phyloP scores from a whole-genome alignment of 1,139 yeast genomes.

The Magnusiomyces sp. region DNA sequence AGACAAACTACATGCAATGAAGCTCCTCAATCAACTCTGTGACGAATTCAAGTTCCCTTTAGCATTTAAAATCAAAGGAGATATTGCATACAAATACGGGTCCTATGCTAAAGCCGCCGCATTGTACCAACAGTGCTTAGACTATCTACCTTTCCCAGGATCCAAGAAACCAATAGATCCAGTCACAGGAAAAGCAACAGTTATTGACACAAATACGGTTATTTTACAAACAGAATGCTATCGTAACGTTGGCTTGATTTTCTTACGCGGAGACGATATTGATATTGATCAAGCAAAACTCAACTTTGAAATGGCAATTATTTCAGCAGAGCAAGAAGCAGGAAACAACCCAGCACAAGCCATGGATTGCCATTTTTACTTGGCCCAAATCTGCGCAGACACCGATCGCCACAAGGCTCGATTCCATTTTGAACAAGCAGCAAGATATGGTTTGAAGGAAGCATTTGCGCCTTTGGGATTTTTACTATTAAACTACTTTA shows the following conservation, averaged over 20 bases:
- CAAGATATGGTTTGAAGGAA: conserved; percentile 67
- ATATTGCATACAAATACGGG: conserved; percentile 46
- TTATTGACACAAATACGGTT: conserved; percentile 1
- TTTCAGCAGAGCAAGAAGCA: conserved; percentile 16
- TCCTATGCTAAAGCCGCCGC: conserved; percentile 42
- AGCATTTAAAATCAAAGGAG: conserved; percentile 67
- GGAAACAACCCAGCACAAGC: conserved; percentile 30
- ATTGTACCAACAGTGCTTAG: conserved; percentile 50
- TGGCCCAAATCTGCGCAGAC: conserved; percentile 53
- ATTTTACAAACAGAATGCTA: conserved; percentile 50
- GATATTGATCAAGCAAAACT: conserved; percentile 45
- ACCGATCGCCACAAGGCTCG: conserved; percentile 37
- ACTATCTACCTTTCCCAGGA: conserved; percentile 26
- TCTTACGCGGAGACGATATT: conserved; percentile 41
- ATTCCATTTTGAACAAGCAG: conserved; percentile 67
- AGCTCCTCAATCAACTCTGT: conserved; percentile 53
- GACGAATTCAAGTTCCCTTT: conserved; percentile 52
- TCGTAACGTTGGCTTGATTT: conserved; percentile 57
- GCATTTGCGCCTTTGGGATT: conserved; percentile 72
- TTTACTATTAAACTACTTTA: conserved; percentile 46
- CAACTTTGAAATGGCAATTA: conserved; percentile 54
- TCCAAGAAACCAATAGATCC: conserved; percentile 34
- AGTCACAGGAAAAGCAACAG: conserved; percentile 2
- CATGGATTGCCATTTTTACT: conserved; percentile 65
- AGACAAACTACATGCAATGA: conserved; percentile 55